phyloP scores from a whole-genome alignment of 2,329 filamentous ascomycete species.

The Scorias spongiosa region DNA sequence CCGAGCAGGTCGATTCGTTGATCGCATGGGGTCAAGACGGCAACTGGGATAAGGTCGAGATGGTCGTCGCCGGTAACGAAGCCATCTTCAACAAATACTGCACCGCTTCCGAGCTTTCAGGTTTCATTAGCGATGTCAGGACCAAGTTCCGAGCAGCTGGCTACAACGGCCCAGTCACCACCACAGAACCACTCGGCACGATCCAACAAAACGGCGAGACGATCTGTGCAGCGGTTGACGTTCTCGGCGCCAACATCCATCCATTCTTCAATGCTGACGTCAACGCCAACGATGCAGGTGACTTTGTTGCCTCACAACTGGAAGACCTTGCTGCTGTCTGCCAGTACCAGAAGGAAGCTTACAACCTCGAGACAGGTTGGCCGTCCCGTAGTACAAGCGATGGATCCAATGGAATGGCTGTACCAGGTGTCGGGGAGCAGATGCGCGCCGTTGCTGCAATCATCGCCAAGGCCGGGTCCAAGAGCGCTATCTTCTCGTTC shows the following conservation, averaged over 20 bases:
- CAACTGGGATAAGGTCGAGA: constrained; percentile 58
- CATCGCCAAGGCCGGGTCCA: constrained; percentile 45
- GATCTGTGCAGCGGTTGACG: constrained; percentile 61
- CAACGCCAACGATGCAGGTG: constrained; percentile 49
- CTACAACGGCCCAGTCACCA: constrained; percentile 64
- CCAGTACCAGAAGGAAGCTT: constrained; percentile 47
- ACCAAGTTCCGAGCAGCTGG: constrained; percentile 36
- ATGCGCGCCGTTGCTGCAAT: constrained; percentile 57
- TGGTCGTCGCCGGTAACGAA: constrained; percentile 85
- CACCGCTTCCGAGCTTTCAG: constrained; percentile 46
- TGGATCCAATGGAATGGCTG: constrained; percentile 53
- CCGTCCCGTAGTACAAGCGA: constrained; percentile 43
- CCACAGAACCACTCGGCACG: constrained; percentile 69
- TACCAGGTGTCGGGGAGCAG: constrained; percentile 55
- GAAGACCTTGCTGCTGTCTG: constrained; percentile 56
- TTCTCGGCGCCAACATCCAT: constrained; percentile 77
- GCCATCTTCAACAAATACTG: constrained; percentile 62
- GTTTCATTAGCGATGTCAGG: constrained; percentile 56
- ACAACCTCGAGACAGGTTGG: constrained; percentile 89
- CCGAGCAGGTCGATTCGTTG: constrained; percentile 58
- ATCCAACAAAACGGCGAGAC: constrained; percentile 48
- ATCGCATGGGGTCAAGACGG: constrained; percentile 52
- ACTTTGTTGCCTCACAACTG: constrained; percentile 62
- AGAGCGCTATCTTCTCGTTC: constrained; percentile 69
- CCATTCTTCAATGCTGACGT: constrained; percentile 77